Evolutionary conservation across 257 asterid species (phyloP), one percentile per base, ranked within the genome.

Genomic region (Solanum chiquidenum): DNA sequence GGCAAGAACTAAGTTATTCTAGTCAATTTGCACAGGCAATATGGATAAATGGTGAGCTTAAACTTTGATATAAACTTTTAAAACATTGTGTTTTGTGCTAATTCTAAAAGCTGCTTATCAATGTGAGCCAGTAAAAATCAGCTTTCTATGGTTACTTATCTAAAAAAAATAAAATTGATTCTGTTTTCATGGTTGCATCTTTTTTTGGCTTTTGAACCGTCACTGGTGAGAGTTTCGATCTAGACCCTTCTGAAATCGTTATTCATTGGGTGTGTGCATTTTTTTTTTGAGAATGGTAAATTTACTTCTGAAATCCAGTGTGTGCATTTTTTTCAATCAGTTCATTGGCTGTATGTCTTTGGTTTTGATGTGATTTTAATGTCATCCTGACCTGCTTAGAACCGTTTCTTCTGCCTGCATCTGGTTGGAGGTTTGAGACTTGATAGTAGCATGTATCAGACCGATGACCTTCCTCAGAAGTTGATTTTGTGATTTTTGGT

Each of bases 11-110:
- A 76, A 91, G 94, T 92, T 91, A 87, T 87, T 93, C 95, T 73
- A 95, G 92, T 89, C 92, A 96, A 76, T 95, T 95, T 86, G 99
- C 93, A 55, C 97, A 93, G 74, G 98, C 98, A 84, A 97, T 97
- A 86, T 93, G 94, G 93, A 95, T 97, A 83, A 90, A 93, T 79
- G 96, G 98, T 97, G 90, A 90, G 95, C 87, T 82, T 86, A 68
- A 86, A 73, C 31, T 25, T 69, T 40, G 64, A 46, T 55, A 14
- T 76, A 71, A 37, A 49, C 75, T 37, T 74, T 69, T 13, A 40
- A 71, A 60, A 44, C 64, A 52, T 55, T 73, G 46, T 55, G 42
- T 34, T 66, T 25, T 83, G 23, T 49, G 33, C 68, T 49, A 27
- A 11, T 87, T 38, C 42, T 33, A 31, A 6, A 58, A 21, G 68